These are phyloP conservation scores for Rhodofomes roseus DNA, from an alignment of 1,284 basidiomycete genomes.

Conservation along the genomic window DNA sequence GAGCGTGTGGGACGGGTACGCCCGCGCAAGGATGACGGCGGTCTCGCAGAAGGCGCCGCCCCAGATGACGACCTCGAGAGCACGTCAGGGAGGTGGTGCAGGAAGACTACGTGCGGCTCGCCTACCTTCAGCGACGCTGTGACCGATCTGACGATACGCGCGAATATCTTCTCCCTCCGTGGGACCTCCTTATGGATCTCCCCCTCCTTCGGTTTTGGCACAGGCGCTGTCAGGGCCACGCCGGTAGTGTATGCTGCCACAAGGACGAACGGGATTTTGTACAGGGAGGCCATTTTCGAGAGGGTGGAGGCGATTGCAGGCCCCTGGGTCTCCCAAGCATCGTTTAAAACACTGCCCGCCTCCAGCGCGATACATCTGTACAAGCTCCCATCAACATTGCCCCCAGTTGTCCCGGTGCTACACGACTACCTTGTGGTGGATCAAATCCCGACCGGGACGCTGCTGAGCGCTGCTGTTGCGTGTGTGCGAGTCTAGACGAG, in stretches of 20 bases:
- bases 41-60: conserved; percentile 3
- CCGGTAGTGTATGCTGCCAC: not conserved
- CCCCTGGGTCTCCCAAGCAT: not conserved
- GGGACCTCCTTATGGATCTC: conserved; percentile 3
- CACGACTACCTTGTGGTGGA: too few relatives aligned
- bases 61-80: not conserved
- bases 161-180: not conserved
- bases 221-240: not conserved
- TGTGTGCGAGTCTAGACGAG: too few relatives aligned
- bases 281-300: not conserved
- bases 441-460: too few relatives aligned
- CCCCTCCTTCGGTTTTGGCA: not conserved
- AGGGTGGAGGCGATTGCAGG: not conserved
- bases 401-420: too few relatives aligned
- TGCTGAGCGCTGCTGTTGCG: too few relatives aligned
- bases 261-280: not conserved
- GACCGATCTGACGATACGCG: not conserved
- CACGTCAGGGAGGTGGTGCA: not conserved
- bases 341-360: not conserved
- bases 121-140: not conserved
- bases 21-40: conserved; percentile 7
- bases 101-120: not conserved
- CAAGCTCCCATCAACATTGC: too few relatives aligned
- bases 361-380: not conserved
- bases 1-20: not conserved